Percentiles rank a stretch among this genome's conserved stretches.
Conservation (phyloP, 208 protist species). For the Wallacemonas sp. region DNA sequence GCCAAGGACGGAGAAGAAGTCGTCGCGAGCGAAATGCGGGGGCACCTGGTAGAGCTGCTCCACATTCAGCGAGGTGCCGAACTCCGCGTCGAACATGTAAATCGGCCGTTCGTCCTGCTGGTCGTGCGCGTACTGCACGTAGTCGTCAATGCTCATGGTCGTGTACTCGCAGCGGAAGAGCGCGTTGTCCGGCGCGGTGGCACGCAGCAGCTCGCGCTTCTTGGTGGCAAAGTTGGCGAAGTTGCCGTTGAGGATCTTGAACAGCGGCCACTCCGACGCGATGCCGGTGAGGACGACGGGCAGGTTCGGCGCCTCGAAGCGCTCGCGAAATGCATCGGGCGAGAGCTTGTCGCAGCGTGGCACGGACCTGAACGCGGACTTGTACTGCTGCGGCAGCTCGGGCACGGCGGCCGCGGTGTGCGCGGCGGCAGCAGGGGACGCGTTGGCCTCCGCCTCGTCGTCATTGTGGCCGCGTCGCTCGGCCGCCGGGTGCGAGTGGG, state of each 20-base stretch:
- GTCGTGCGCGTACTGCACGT: conserved; percentile 75
- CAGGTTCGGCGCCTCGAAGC: conserved; percentile 67
- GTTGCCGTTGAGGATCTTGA: conserved; percentile 64
- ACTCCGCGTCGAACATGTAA: conserved; percentile 92
- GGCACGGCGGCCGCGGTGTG: background rate
- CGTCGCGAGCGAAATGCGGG: conserved; percentile 74
- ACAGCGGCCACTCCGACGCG: conserved; percentile 83
- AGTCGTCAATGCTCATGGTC: conserved; percentile 82
- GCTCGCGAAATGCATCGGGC: conserved; percentile 62
- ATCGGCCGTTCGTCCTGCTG: conserved; percentile 88
- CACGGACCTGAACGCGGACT: conserved; percentile 66
- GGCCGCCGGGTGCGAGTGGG: too few species aligned
- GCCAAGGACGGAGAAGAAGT: conserved; percentile 83
- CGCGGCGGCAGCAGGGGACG: conserved; percentile 15
- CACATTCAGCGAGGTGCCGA: conserved; percentile 51
- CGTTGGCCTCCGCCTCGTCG: conserved; percentile 19
- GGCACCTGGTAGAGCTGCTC: conserved; percentile 82
- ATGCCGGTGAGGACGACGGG: conserved; percentile 81
- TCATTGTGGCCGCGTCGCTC: background rate
- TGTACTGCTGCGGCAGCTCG: conserved; percentile 34
- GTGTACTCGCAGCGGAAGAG: conserved; percentile 90
- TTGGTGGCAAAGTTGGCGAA: conserved; percentile 65
- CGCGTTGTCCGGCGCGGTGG: conserved; percentile 33
- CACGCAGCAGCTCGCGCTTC: conserved; percentile 48
- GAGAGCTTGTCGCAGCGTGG: conserved; percentile 56